These are phyloP conservation scores for Quercus parvula DNA, from an alignment of 306 rosid species.

Conservation along the genomic window DNA sequence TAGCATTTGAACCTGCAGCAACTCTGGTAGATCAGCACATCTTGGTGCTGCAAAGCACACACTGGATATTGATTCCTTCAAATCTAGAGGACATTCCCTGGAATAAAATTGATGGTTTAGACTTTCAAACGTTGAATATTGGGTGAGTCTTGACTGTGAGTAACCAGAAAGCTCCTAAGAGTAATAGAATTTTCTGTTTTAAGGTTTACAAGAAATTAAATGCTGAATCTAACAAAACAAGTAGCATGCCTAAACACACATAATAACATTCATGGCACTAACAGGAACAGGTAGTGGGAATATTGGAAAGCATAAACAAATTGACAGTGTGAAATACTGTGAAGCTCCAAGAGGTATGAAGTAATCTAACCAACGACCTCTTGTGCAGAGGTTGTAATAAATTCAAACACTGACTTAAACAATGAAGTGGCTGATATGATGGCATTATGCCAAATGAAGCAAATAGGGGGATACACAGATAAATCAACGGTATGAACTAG, in stretches of 20 bases:
- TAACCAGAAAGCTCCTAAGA: not conserved
- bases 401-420: not conserved
- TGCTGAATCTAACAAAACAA: constrained; percentile 1
- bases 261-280: not conserved
- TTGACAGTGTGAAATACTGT: not conserved
- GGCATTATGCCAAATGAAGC: not conserved
- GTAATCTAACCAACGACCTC: not conserved
- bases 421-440: not conserved
- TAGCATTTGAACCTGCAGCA: constrained; percentile 82
- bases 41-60: constrained; percentile 96
- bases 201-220: not conserved
- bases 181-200: not conserved
- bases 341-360: not conserved
- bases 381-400: not conserved
- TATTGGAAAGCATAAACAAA: not conserved
- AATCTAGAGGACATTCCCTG: constrained; percentile 92
- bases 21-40: constrained; percentile 88
- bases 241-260: not conserved
- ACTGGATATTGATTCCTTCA: constrained; percentile 95
- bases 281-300: not conserved
- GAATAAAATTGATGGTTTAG: not conserved
- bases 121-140: not conserved
- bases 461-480: not conserved
- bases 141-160: not conserved
- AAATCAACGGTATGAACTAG: not conserved